phyloP scores from a whole-genome alignment of 768 basidiomycete genomes.

The Pleurotus tuber-regium region DNA sequence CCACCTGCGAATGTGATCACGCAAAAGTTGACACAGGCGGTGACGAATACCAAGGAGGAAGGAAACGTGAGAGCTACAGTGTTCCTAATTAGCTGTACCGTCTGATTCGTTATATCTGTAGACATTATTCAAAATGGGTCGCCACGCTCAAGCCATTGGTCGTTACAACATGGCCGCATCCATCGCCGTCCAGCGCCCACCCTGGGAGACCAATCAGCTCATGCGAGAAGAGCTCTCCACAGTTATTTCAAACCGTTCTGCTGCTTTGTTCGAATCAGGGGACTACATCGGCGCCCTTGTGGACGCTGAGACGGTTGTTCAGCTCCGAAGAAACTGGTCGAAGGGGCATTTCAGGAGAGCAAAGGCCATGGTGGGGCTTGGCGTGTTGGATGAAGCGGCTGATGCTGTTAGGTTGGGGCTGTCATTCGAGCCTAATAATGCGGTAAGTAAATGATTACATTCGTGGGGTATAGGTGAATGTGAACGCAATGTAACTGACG shows the following conservation, averaged over 20 bases:
- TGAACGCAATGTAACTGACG: no score
- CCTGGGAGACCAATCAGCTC: conserved; percentile 83
- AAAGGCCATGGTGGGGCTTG: conserved; percentile 79
- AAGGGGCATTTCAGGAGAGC: conserved; percentile 97
- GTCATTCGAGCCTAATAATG: conserved; percentile 68
- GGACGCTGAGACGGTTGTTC: conserved; percentile 90
- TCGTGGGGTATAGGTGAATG: background rate
- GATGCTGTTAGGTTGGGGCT: conserved; percentile 82
- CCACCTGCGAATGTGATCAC: conserved; percentile 79
- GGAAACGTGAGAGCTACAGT: conserved; percentile 96
- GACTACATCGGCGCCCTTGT: conserved; percentile 77
- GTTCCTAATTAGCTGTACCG: conserved; percentile 5
- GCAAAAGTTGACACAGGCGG: conserved; percentile 69
- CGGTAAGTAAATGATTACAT: conserved; percentile 26
- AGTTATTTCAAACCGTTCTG: conserved; percentile 88
- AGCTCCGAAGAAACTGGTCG: conserved; percentile 83
- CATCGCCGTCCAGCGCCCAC: conserved; percentile 76
- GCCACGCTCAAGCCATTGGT: conserved; percentile 67
- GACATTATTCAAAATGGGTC: conserved; percentile 76
- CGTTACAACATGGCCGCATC: conserved; percentile 78
- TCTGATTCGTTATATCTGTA: conserved; percentile 27
- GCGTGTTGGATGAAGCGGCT: conserved; percentile 67
- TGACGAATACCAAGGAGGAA: conserved; percentile 85
- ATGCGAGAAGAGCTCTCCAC: conserved; percentile 91
- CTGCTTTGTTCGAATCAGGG: conserved; percentile 74